Percentiles rank a stretch among this genome's conserved stretches.
Conservation (phyloP, 768 basidiomycete genomes). For the Phallus indusiatus region DNA sequence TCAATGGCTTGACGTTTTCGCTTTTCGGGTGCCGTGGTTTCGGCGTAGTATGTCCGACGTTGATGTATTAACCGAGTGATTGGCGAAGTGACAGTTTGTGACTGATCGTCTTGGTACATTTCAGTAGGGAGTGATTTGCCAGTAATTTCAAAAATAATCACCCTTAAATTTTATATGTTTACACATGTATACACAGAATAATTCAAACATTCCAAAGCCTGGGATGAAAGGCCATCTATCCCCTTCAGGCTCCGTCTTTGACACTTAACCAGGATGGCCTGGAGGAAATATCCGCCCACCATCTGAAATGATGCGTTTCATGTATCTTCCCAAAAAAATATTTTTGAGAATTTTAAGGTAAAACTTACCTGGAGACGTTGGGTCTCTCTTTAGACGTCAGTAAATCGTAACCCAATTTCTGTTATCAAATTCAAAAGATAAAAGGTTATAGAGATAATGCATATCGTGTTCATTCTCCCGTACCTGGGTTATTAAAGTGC, state of each 20-base stretch:
- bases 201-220: too few species aligned
- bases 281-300: slow-evolving; percentile 41
- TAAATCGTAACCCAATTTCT: slow-evolving; percentile 18
- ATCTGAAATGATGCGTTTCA: slow-evolving; percentile 23
- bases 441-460: not conserved
- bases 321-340: not conserved
- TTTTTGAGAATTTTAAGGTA: not conserved
- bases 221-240: not conserved
- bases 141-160: not conserved
- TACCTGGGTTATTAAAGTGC: slow-evolving; percentile 17
- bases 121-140: not conserved
- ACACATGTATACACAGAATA: too few species aligned
- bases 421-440: not conserved
- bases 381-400: slow-evolving; percentile 26
- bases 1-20: not conserved
- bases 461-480: not conserved
- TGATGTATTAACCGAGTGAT: not conserved
- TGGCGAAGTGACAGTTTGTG: not conserved
- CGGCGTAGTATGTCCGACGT: not conserved
- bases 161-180: not conserved
- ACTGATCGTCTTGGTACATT: not conserved
- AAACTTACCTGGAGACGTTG: slow-evolving; percentile 34
- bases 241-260: slow-evolving; percentile 25
- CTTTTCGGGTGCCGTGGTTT: not conserved
- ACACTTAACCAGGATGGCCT: slow-evolving; percentile 40